A percentile compares a stretch with the other conserved stretches of the same genome.
These are phyloP conservation scores for Marchantia paleacea DNA, from an alignment of 225 moss, liverwort and hornwort species.

Conservation along the genomic window DNA sequence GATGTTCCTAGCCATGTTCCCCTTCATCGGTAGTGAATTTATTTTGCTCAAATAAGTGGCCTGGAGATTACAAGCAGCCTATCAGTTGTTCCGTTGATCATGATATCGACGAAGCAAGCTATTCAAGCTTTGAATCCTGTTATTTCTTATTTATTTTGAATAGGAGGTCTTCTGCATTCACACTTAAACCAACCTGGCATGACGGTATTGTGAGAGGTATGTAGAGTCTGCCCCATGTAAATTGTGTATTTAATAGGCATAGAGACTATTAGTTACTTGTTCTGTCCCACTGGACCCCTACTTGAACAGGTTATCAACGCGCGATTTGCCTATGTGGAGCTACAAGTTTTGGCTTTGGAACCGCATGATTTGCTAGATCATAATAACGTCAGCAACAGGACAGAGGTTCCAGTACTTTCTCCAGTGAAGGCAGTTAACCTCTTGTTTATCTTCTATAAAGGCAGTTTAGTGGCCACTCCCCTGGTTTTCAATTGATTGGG, in stretches of 20 bases:
- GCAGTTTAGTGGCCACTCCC: too few relatives aligned
- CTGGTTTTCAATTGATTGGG: too few relatives aligned
- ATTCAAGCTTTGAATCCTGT: background rate
- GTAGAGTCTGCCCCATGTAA: conserved; percentile 3
- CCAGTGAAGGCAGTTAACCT: background rate
- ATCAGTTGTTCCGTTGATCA: background rate
- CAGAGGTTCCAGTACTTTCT: background rate
- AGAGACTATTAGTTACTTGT: background rate
- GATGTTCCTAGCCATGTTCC: conserved; percentile 79
- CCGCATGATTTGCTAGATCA: background rate
- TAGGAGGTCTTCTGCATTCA: background rate
- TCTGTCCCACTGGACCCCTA: background rate
- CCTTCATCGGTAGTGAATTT: conserved; percentile 40
- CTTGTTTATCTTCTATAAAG: too few relatives aligned
- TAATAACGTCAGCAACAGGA: conserved; percentile 1
- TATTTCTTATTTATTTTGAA: background rate
- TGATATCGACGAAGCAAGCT: background rate
- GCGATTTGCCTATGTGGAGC: background rate
- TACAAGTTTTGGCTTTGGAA: background rate
- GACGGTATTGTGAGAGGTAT: background rate
- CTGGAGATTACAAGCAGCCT: background rate
- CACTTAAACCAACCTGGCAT: background rate
- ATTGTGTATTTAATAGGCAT: background rate
- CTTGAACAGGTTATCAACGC: background rate
- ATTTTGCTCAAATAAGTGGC: background rate